Evolutionary conservation across 192 early-diverging fungal species (phyloP), one percentile per base, ranked within the genome.

Genomic region (Mortierella hygrophila): DNA sequence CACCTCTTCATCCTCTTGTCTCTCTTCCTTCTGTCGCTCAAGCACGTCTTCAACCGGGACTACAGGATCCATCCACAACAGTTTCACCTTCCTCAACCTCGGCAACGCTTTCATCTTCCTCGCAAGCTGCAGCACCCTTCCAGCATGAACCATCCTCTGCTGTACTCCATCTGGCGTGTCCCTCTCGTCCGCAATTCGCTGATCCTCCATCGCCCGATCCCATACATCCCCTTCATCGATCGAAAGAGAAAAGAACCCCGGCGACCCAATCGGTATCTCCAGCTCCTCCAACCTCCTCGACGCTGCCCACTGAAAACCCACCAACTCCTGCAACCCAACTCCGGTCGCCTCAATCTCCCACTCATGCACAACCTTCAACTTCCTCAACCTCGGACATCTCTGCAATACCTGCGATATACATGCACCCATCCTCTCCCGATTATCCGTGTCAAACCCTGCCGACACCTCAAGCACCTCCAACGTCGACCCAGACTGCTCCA

Each of bases 291-390:
- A 11, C 60, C 26, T 35, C 11, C 29, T 29, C 26, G 11, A 29
- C 3, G 60, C 26, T 11, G 60, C 60, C 60, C 60, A 65, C 2
- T 32, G 60, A 8, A 13, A 15, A 4, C 11, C 26, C 60, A 65
- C 60, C 0, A 65, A 13, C 11, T 65, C 60, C 60, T 32, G 26
- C 10, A 65, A 29, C 11, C 11, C 11, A 65, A 65, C 23, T 2
- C 60, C 60, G 10, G 60, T 65, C 60, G 60, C 60, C 8, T 65
- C 60, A 15, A 65, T 65, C 60, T 65, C 60, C 60, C 60, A 65
- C 11, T 65, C 60, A 65, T 65, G 60, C 26, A 65, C 60, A 65
- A 65, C 11, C 60, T 32, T 65, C 60, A 65, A 32, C 13, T 29
- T 65, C 60, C 60, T 65, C 29, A 65, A 65, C 11, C 26, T 65